Conservation (phyloP, 768 basidiomycete species). For the Suillus bovinus region DNA sequence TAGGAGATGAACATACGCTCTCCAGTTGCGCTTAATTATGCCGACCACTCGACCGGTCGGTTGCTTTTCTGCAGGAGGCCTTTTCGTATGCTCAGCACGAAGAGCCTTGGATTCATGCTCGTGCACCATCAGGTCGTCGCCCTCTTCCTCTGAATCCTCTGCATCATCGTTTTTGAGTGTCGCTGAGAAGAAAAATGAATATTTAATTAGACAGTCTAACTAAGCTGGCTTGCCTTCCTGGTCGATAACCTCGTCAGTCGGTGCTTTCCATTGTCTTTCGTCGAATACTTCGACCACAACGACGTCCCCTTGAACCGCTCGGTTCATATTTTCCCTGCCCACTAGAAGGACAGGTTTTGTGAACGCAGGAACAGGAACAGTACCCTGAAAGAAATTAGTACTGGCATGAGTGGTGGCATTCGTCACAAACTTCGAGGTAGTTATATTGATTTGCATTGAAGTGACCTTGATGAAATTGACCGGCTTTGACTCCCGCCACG, state of each 20-base stretch:
- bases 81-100: conserved; percentile 27
- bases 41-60: conserved; percentile 94
- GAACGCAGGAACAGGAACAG: conserved; percentile 72
- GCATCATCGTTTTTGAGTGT: conserved; percentile 87
- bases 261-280: conserved; percentile 89
- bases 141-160: conserved; percentile 69
- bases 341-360: conserved; percentile 80
- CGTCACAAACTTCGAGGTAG: conserved; percentile 75
- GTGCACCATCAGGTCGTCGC: conserved; percentile 35
- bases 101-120: conserved; percentile 44
- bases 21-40: conserved; percentile 93
- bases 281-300: conserved; percentile 89
- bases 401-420: background rate
- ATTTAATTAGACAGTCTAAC: conserved; percentile 3
- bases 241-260: conserved; percentile 90
- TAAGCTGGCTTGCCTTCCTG: conserved; percentile 66
- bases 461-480: conserved; percentile 85
- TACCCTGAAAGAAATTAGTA: conserved; percentile 53
- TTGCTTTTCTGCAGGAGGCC: conserved; percentile 58
- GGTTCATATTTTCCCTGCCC: conserved; percentile 93
- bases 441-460: conserved; percentile 97
- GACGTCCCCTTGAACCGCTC: conserved; percentile 90
- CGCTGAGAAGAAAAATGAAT: conserved; percentile 41
- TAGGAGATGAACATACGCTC: conserved; percentile 62
- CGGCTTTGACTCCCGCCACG: conserved; percentile 81